Base-by-base conservation (phyloP, 2,329 filamentous ascomycete genomes). In the Pestalotiopsis sp. region DNA sequence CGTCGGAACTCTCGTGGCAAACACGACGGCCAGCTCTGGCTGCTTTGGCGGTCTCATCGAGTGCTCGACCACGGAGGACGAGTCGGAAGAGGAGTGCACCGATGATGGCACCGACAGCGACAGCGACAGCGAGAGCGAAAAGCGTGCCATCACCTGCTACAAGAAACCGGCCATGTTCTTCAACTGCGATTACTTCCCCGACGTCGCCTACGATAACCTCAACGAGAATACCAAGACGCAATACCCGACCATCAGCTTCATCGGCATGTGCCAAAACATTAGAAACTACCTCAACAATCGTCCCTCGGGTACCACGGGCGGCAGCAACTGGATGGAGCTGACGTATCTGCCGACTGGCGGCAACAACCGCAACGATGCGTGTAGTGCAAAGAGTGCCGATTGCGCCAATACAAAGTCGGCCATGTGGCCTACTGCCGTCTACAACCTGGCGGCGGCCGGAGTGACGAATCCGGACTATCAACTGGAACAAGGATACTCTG, bases 51-150 rank as follows among this genome's bases (percentile, higher is more conserved):
- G 58, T 1, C 27, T 31, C 58, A 61, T 61, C 58, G 7, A 27
- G 23, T 61, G 58, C 2, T 31, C 25, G 12, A 61, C 68, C 17
- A 25, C 60, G 27, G 68, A 76, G 2, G 72, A 78, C 20, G 71
- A 83, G 1, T 82, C 82, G 11, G 71, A 71, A 49, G 74, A 78
- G 68, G 70, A 73, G 58, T 76, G 76, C 68, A 78, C 78, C 27
- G 76, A 79, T 20, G 78, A 77, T 3, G 78, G 75, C 38, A 69
- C 31, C 31, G 31, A 67, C 20, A 70, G 23, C 58, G 31, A 67
- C 20, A 70, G 23, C 58, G 52, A 23, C 52, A 57, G 31, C 12
- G 27, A 38, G 12, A 61, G 25, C 14, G 58, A 31, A 5, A 31
- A n/a, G 41, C 41, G 41, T 2, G 27, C 23, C 13, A 36, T n/a